Base-by-base conservation (phyloP, 495 filamentous ascomycete species). In the Penicillium argentinense region DNA sequence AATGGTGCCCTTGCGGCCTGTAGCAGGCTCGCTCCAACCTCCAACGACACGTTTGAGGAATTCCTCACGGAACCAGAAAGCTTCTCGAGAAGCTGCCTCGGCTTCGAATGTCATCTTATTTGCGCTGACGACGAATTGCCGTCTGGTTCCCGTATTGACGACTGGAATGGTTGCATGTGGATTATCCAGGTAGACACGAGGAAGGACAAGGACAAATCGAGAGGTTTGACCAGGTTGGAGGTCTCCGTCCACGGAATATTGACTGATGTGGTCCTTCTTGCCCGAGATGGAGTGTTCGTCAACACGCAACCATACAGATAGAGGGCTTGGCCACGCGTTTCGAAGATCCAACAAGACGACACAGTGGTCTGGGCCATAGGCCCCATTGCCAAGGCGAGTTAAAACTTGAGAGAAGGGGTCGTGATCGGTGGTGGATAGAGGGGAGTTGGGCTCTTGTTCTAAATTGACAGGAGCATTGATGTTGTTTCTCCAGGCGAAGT, bases 11-110 rank as follows among this genome's bases (percentile, higher is more conserved):
- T 72, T 67, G 29, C 88, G 73, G 1, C 70, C 64, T 0, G 78
- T 78, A 1, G 73, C 67, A 16, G 75, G 50, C 19, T 89, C 85
- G 24, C 72, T 78, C 91, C 91, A 97, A 2, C 71, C 76, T 2
- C 83, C 91, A 4, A 68, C 69, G 2, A 96, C 63, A 16, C 75
- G 73, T 47, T 87, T 86, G 8, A 97, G 76, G 2, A 97, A 75
- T 59, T 84, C 86, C 58, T 95, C 87, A 5, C 91, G 80, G 68
- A 89, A 96, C 91, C 91, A 96, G 65, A 96, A 96, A 2, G 85
- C 83, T 69, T 96, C 89, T 28, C 91, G 78, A 30, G 76, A 84
- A 5, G 84, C 80, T 25, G 84, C 80, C 66, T 97, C 91, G 18
- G 77, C 80, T 47, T 93, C 88, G 2, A 88, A 86, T 0, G 86